A percentile compares a stretch with the other conserved stretches of the same genome.
These are phyloP conservation scores for Jaapia argillacea DNA, from an alignment of 768 basidiomycete genomes.

Conservation along the genomic window DNA sequence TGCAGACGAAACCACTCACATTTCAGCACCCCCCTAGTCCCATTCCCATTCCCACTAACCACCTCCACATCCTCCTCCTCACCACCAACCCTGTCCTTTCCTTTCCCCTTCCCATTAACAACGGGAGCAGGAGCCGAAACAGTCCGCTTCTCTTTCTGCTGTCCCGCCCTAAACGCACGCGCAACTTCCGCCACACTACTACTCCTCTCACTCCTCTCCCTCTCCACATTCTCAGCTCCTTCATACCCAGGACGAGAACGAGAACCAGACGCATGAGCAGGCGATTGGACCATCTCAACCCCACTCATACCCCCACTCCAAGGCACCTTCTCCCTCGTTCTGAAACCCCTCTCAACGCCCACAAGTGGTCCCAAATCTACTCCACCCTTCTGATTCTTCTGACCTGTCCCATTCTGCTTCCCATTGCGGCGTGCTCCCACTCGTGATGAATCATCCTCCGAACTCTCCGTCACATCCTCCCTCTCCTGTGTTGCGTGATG, in stretches of 20 bases:
- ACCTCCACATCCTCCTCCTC: background rate
- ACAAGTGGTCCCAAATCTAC: conserved; percentile 62
- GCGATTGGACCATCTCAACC: conserved; percentile 40
- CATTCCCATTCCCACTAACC: conserved; percentile 4
- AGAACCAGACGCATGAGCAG: background rate
- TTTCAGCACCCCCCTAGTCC: conserved; percentile 5
- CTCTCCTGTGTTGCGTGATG: conserved; percentile 10
- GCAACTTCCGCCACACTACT: background rate
- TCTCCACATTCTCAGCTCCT: background rate
- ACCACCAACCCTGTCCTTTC: conserved; percentile 15
- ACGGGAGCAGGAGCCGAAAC: background rate
- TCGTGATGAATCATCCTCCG: background rate
- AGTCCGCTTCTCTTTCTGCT: background rate
- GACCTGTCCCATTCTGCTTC: background rate
- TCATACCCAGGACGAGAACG: background rate
- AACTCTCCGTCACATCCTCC: conserved; percentile 4
- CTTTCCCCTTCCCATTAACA: conserved; percentile 12
- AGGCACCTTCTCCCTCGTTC: conserved; percentile 45
- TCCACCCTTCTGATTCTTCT: conserved; percentile 10
- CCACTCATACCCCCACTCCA: conserved; percentile 54
- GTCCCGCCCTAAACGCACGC: background rate
- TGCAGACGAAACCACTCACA: conserved; percentile 3
- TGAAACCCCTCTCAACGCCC: conserved; percentile 49
- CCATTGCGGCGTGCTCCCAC: background rate
- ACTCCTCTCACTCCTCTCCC: background rate